phyloP scores from a whole-genome alignment of 176 grass and related monocot genomes.

The Bonia amplexicaulis region DNA sequence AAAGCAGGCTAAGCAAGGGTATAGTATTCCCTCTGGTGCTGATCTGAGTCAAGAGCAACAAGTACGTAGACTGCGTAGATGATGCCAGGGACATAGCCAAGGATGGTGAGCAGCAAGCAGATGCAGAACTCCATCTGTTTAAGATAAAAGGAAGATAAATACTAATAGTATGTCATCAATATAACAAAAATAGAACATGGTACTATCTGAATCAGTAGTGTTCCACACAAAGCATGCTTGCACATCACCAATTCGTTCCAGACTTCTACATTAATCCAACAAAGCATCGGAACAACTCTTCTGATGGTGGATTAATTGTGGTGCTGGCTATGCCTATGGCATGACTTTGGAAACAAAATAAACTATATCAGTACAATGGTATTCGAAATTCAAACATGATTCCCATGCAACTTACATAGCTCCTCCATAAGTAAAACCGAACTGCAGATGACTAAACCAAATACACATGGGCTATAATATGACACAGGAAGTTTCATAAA shows the following conservation, averaged over 20 bases:
- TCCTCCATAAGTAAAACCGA: background rate
- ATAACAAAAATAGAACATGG: background rate
- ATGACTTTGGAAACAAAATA: background rate
- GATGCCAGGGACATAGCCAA: slow-evolving; percentile 67
- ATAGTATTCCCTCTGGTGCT: slow-evolving; percentile 34
- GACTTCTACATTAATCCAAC: background rate
- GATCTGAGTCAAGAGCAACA: slow-evolving; percentile 33
- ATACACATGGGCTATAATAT: background rate
- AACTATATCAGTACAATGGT: background rate
- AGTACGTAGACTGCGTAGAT: slow-evolving; percentile 62
- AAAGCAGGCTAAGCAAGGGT: slow-evolving; percentile 22
- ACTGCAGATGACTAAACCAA: background rate
- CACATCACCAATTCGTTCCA: background rate
- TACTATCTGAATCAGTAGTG: background rate
- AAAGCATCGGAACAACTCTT: background rate
- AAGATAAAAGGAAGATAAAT: background rate
- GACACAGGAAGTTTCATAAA: background rate
- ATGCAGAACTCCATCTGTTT: slow-evolving; percentile 66
- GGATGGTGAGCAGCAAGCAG: slow-evolving; percentile 64
- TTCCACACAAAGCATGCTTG: background rate
- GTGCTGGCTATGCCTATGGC: background rate
- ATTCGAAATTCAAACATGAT: background rate
- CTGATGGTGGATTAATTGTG: background rate
- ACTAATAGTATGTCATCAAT: background rate
- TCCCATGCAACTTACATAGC: background rate